Percentiles rank a stretch among this genome's conserved stretches.
Conservation (phyloP, 169 alveolate genomes). For the Cryptosporidium parvum region DNA sequence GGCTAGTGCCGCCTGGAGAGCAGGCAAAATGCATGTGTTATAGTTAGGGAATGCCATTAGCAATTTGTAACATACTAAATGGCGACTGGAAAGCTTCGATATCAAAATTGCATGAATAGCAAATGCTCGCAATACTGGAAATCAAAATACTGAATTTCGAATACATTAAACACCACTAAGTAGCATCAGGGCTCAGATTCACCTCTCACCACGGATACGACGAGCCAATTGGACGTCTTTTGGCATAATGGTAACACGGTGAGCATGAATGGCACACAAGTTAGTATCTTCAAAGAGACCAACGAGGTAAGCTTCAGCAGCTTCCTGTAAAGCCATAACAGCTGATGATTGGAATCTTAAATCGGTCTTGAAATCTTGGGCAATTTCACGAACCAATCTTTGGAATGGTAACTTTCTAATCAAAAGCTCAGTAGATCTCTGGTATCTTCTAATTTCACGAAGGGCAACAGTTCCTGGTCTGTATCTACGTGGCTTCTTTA, state of each 20-base stretch:
- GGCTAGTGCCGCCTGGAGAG: conserved; percentile 78
- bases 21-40: conserved; percentile 43
- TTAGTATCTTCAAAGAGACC: conserved; percentile 99
- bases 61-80: background rate
- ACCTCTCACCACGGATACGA: conserved; percentile 98
- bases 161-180: background rate
- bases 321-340: conserved; percentile 97
- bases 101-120: conserved; percentile 50
- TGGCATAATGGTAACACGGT: conserved; percentile 99
- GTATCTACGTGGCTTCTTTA: conserved; percentile 95
- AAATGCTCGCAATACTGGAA: conserved; percentile 32
- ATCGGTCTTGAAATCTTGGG: conserved; percentile 97
- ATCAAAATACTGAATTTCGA: conserved; percentile 9
- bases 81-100: conserved; percentile 54
- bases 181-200: conserved; percentile 16
- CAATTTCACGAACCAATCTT: conserved; percentile 97
- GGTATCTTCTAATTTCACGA: conserved; percentile 98
- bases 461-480: conserved; percentile 99
- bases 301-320: conserved; percentile 98
- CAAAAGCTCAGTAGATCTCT: conserved; percentile 96
- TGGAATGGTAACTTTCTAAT: conserved; percentile 98
- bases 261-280: conserved; percentile 99
- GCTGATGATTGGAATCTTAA: conserved; percentile 98
- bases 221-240: conserved; percentile 98
- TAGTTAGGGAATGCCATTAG: conserved; percentile 35